phyloP scores from a whole-genome alignment of 176 grass and related monocot genomes.

The Musa beccarii region DNA sequence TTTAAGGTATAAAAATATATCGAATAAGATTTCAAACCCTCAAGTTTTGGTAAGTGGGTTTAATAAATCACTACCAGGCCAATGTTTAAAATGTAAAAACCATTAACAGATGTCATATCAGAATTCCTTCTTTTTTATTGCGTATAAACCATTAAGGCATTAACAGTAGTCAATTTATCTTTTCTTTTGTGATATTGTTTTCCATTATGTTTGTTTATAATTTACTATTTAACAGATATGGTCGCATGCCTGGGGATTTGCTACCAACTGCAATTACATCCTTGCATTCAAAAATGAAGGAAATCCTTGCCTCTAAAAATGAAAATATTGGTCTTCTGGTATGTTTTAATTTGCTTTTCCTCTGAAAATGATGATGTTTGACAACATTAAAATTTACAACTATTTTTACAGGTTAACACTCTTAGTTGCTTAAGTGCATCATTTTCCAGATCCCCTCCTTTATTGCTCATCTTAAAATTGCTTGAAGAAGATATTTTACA shows the following conservation, averaged over 20 bases:
- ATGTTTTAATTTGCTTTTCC: conserved; percentile 27
- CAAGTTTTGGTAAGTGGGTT: no score
- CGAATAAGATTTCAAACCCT: no score
- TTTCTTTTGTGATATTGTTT: conserved; percentile 20
- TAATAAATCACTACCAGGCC: no score
- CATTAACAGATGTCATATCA: no score
- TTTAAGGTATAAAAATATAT: no score
- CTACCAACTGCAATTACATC: conserved; percentile 57
- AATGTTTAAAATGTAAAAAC: no score
- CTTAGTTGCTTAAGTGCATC: conserved; percentile 79
- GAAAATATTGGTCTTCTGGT: conserved; percentile 74
- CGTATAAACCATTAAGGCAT: neutral
- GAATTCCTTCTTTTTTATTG: neutral
- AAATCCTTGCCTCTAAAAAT: conserved; percentile 36
- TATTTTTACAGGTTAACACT: conserved; percentile 52
- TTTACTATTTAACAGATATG: conserved; percentile 47
- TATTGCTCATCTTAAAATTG: conserved; percentile 55
- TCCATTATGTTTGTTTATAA: conserved; percentile 8
- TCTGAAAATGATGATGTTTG: neutral
- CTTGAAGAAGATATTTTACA: conserved; percentile 38
- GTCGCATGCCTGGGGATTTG: conserved; percentile 72
- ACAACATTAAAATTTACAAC: conserved; percentile 3
- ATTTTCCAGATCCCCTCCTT: conserved; percentile 74
- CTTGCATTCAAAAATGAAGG: conserved; percentile 40
- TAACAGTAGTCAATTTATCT: neutral